Conservation (phyloP, 179 eudicot genomes). For the Spergularia azorica region DNA sequence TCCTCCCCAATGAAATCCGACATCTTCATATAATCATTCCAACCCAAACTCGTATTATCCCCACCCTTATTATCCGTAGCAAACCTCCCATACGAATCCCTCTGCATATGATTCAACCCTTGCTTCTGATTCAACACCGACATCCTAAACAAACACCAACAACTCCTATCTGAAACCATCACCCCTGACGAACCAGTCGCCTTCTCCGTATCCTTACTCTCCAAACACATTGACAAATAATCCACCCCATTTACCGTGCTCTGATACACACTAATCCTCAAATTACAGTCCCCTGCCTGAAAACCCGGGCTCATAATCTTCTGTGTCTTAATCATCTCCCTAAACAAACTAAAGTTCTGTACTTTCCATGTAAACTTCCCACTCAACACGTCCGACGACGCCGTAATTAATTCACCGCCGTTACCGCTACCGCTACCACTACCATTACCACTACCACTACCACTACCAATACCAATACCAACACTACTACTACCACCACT, state of each 20-base stretch:
- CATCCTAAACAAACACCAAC: constrained; percentile 99
- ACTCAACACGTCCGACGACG: constrained; percentile 62
- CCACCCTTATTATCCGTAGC: constrained; percentile 93
- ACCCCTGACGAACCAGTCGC: constrained; percentile 23
- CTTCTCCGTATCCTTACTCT: constrained; percentile 96
- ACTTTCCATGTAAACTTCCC: constrained; percentile 99
- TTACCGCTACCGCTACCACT: background rate
- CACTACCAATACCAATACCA: constrained; percentile 12
- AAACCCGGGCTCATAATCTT: constrained; percentile 97
- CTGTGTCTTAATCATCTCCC: constrained; percentile 97
- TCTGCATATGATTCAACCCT: constrained; percentile 82
- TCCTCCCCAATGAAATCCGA: constrained; percentile 64
- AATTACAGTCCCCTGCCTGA: constrained; percentile 95
- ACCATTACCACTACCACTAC: background rate
- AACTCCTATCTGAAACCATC: constrained; percentile 62
- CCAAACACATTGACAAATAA: constrained; percentile 93
- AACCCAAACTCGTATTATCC: constrained; percentile 96
- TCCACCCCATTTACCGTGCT: constrained; percentile 88
- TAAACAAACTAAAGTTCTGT: constrained; percentile 85
- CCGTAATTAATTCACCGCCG: constrained; percentile 17
- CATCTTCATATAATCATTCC: constrained; percentile 99
- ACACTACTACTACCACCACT: constrained; percentile 1
- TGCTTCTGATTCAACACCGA: constrained; percentile 94
- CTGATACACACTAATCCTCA: constrained; percentile 95
- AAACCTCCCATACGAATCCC: constrained; percentile 96